Evolutionary conservation across 176 grass and related monocot species (phyloP), one percentile per base, ranked within the genome.

Genomic region (Zoysia japonica): DNA sequence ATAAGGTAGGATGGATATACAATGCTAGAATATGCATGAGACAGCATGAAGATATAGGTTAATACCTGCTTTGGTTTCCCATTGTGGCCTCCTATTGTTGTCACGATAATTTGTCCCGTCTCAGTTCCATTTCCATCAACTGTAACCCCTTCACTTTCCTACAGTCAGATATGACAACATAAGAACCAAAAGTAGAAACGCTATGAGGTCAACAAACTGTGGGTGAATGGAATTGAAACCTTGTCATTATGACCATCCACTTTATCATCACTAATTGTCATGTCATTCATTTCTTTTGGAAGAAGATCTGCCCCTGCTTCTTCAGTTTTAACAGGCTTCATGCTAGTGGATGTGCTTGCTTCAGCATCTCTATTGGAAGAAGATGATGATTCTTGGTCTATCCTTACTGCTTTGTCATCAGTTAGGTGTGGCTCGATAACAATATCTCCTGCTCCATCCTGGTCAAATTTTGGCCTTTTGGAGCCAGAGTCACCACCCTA

Each of bases 181-280:
- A 62, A 80, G 59, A 68, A 54, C 38, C 41, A 70, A 71, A 62
- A 80, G 78, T 61, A 91, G 38, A 54, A 76, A 76, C 50, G 36
- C 28, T 39, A 57, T 66, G 20, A 55, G 37, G 47, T 71, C 42
- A 54, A 74, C 65, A 75, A 68, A 11, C 8, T 16, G 86, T 70
- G 7, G 11, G 11, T 9, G 42, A 63, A 49, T 14, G 39, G 50
- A 52, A 79, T 39, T 9, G 11, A 70, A 77, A 97, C 96, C 96
- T 96, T 96, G 72, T 91, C 90, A 70, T 78, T 78, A 68, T 37
- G 81, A 13, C 81, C 76, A 61, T 86, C 84, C 70, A 83, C 64
- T 88, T 99, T 99, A 72, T 93, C 88, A 80, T 93, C 92, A 65
- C 76, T 89, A 57, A 99, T 96, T 70, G 87, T 91, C 96, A 96